phyloP scores from a whole-genome alignment of 176 grass and related monocot genomes.

The Avena sativa region DNA sequence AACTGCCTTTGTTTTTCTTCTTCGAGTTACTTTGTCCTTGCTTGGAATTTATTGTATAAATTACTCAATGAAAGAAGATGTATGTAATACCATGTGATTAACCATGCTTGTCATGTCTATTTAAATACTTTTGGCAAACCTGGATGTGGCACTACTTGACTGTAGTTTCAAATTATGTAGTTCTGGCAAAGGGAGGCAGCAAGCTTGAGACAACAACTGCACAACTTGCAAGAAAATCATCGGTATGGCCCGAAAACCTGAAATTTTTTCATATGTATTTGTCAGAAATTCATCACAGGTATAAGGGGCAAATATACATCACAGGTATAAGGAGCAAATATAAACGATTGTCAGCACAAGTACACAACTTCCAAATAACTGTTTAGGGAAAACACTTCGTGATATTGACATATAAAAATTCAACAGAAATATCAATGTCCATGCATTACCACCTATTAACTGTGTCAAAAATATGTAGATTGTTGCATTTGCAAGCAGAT shows the following conservation, averaged over 20 bases:
- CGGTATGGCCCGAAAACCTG: conserved; percentile 62
- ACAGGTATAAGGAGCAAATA: neutral
- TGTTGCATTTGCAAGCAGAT: conserved; percentile 21
- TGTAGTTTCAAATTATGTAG: conserved; percentile 55
- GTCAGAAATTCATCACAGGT: conserved; percentile 5
- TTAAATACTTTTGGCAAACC: conserved; percentile 36
- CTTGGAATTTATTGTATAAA: neutral
- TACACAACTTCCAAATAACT: neutral
- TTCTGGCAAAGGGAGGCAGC: conserved; percentile 93
- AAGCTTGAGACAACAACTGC: conserved; percentile 99
- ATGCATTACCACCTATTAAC: neutral
- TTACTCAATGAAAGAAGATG: neutral
- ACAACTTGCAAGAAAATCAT: conserved; percentile 98
- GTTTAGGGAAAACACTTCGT: neutral
- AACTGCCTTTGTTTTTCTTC: neutral
- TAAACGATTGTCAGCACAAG: neutral
- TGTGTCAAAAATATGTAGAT: neutral
- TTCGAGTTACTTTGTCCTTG: neutral
- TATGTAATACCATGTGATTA: conserved; percentile 17
- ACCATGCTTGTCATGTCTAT: neutral
- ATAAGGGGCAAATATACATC: neutral
- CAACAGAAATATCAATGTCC: conserved; percentile 1
- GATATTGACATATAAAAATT: neutral
- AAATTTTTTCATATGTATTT: conserved; percentile 17
- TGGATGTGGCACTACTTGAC: conserved; percentile 39